These are phyloP conservation scores for Mortierella sp. DNA, from an alignment of 371 early-diverging fungal genomes.

Conservation along the genomic window DNA sequence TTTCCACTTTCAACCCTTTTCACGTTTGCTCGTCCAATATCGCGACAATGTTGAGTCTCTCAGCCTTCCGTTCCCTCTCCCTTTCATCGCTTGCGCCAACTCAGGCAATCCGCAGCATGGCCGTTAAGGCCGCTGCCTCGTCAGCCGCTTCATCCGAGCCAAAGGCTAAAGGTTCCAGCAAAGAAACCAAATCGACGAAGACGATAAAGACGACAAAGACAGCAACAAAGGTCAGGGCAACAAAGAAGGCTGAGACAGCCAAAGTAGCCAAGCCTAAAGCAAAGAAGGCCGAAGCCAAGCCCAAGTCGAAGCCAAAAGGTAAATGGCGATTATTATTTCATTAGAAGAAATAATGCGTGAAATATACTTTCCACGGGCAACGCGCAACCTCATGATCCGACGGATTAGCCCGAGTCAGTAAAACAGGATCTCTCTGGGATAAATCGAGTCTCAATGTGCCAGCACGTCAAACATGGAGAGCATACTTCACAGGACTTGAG, in stretches of 20 bases:
- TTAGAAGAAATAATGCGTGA: background rate
- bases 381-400: background rate
- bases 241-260: slow-evolving; percentile 1
- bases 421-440: background rate
- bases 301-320: slow-evolving; percentile 15
- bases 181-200: slow-evolving; percentile 18
- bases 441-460: background rate
- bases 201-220: slow-evolving; percentile 1
- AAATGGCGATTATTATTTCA: background rate
- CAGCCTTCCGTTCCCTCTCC: slow-evolving; percentile 38
- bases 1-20: background rate
- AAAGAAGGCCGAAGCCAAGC: slow-evolving; percentile 11
- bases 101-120: slow-evolving; percentile 38
- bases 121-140: slow-evolving; percentile 39
- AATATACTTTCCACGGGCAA: too few species aligned
- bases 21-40: background rate
- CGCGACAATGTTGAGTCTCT: slow-evolving; percentile 23
- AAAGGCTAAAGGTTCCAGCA: slow-evolving; percentile 10
- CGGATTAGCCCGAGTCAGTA: background rate
- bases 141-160: slow-evolving; percentile 21
- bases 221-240: slow-evolving; percentile 12
- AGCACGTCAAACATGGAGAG: background rate
- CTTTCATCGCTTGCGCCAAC: slow-evolving; percentile 11
- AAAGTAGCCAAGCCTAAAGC: slow-evolving; percentile 14
- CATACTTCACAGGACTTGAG: background rate